These are phyloP conservation scores for Thraustochytrium striatum DNA, from an alignment of 352 stramenopile species.

Conservation along the genomic window DNA sequence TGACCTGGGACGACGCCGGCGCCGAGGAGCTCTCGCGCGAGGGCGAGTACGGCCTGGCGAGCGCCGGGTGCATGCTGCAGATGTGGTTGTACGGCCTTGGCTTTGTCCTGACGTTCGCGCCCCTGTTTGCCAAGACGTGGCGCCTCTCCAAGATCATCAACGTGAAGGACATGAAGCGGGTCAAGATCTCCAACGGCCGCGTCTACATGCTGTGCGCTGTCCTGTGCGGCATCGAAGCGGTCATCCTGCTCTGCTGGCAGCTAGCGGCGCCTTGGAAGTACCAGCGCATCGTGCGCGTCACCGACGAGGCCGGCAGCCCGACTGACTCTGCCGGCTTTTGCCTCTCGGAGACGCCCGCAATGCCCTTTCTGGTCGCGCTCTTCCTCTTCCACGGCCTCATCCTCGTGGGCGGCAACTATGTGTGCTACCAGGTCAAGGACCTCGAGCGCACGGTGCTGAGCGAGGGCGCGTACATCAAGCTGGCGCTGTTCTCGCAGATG, in stretches of 20 bases:
- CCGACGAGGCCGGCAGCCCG: too few relatives aligned
- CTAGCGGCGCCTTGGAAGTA: too few relatives aligned
- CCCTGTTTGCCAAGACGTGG: constrained; percentile 53
- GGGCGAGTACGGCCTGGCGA: too few relatives aligned
- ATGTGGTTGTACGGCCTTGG: constrained; percentile 54
- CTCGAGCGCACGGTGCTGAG: background rate
- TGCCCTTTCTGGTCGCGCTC: constrained; percentile 8
- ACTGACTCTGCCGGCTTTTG: constrained; percentile 2
- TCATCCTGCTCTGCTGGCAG: constrained; percentile 23
- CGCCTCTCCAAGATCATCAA: constrained; percentile 32
- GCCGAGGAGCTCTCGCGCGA: background rate
- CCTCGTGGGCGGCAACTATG: constrained; percentile 32
- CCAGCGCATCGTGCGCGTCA: background rate
- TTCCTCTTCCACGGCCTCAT: constrained; percentile 34
- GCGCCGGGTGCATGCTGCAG: too few relatives aligned
- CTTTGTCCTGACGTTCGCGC: constrained; percentile 40
- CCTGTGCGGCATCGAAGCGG: background rate
- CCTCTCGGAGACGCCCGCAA: background rate
- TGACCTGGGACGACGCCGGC: too few relatives aligned
- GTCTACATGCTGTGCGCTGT: background rate
- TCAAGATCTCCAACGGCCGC: constrained; percentile 30
- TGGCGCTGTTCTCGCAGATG: constrained; percentile 35
- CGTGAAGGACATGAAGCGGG: constrained; percentile 22
- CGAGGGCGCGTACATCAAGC: constrained; percentile 41
- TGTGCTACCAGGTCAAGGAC: constrained; percentile 24